Percentiles rank a stretch among this genome's conserved stretches.
phyloP scores from a whole-genome alignment of 2,329 filamentous ascomycete species.

The Lasiodiplodia hormozganensis region DNA sequence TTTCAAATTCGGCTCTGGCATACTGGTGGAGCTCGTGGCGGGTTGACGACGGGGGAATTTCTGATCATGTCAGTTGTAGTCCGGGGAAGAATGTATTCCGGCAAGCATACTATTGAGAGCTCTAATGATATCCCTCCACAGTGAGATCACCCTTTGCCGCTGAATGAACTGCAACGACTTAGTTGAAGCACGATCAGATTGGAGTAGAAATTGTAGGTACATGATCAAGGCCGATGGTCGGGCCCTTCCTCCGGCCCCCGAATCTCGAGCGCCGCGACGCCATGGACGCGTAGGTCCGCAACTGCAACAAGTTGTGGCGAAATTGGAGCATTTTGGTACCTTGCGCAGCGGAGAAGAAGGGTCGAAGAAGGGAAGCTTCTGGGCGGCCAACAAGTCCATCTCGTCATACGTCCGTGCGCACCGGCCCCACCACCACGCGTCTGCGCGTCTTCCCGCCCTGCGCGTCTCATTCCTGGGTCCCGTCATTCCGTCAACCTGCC shows the following conservation, averaged over 20 bases:
- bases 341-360: background rate
- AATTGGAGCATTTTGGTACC: constrained; percentile 5
- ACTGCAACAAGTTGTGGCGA: background rate
- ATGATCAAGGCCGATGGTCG: constrained; percentile 45
- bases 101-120: constrained; percentile 43
- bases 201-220: constrained; percentile 32
- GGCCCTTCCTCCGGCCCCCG: constrained; percentile 40
- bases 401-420: constrained; percentile 24
- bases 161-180: constrained; percentile 53
- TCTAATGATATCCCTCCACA: constrained; percentile 58
- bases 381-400: background rate
- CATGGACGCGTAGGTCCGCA: constrained; percentile 14
- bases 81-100: background rate
- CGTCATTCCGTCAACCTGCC: background rate
- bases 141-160: constrained; percentile 52
- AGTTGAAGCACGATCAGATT: background rate
- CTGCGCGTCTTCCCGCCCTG: constrained; percentile 3
- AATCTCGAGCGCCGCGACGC: constrained; percentile 2
- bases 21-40: constrained; percentile 55
- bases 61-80: constrained; percentile 32
- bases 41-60: constrained; percentile 45
- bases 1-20: constrained; percentile 57
- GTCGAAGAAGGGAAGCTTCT: background rate
- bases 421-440: constrained; percentile 1
- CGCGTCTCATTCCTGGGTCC: constrained; percentile 1